A percentile compares a stretch with the other conserved stretches of the same genome.
phyloP scores from a whole-genome alignment of 108 stramenopile genomes.

The Nitzschia sp. region DNA sequence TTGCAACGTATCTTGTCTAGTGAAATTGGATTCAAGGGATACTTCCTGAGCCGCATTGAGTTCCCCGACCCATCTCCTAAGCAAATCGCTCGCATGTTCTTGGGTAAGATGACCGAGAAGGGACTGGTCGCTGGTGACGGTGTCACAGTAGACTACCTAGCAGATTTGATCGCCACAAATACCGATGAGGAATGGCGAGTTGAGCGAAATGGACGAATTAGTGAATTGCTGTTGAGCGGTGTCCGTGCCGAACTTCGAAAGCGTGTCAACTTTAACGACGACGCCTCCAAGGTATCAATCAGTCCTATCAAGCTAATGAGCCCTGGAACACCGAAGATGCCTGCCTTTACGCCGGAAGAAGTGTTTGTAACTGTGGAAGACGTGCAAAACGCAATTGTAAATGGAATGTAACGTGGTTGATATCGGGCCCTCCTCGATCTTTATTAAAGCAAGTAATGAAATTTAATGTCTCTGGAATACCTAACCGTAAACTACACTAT shows the following conservation, averaged over 20 bases:
- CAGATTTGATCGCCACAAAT: conserved; percentile 66
- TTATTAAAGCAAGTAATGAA: too few relatives aligned
- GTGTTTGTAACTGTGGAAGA: conserved; percentile 84
- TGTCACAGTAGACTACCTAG: conserved; percentile 67
- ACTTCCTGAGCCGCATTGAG: conserved; percentile 75
- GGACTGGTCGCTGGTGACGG: conserved; percentile 76
- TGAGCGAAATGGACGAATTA: conserved; percentile 80
- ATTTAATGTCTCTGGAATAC: too few relatives aligned
- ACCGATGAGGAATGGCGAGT: conserved; percentile 82
- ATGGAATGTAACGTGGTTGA: conserved; percentile 58
- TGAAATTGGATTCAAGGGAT: conserved; percentile 81
- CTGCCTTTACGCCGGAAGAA: conserved; percentile 73
- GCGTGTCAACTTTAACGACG: conserved; percentile 58
- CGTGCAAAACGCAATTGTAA: conserved; percentile 86
- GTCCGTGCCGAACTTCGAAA: conserved; percentile 68
- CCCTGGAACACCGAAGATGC: conserved; percentile 70
- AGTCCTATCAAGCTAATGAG: conserved; percentile 67
- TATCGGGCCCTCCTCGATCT: too few relatives aligned
- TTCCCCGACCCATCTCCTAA: conserved; percentile 73
- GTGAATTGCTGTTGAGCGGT: conserved; percentile 69
- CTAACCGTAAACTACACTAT: too few relatives aligned
- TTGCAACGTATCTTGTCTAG: conserved; percentile 71
- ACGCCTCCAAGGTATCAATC: conserved; percentile 44
- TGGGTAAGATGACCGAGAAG: conserved; percentile 59
- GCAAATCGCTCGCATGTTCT: conserved; percentile 81